Conservation (phyloP, 306 rosid species). For the Cajanus cajan region DNA sequence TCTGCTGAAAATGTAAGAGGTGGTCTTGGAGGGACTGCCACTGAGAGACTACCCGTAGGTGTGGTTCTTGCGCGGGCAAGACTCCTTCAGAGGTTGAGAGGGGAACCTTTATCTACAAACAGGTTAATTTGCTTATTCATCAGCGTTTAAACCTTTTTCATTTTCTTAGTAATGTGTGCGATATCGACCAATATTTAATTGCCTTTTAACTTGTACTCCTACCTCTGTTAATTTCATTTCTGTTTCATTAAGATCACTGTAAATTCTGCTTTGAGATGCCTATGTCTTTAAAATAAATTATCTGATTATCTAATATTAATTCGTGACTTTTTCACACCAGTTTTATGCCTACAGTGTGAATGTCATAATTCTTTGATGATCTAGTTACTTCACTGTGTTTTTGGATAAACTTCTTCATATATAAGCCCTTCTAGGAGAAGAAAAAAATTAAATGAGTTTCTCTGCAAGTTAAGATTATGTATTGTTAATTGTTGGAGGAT, state of each 20-base stretch:
- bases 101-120: constrained; percentile 49
- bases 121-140: constrained; percentile 52
- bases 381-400: neutral
- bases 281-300: neutral
- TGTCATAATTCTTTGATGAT: neutral
- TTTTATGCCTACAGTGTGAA: neutral
- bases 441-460: too few species aligned
- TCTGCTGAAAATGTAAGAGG: constrained; percentile 39
- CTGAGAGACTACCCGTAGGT: constrained; percentile 69
- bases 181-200: too few species aligned
- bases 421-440: too few species aligned
- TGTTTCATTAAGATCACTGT: neutral
- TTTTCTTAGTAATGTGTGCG: too few species aligned
- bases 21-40: constrained; percentile 35
- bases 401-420: too few species aligned
- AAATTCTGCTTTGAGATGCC: neutral
- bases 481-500: neutral
- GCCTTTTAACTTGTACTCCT: too few species aligned
- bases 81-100: constrained; percentile 87
- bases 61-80: constrained; percentile 84
- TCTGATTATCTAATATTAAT: neutral
- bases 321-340: neutral
- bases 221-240: neutral
- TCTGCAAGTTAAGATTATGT: too few species aligned
- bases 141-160: too few species aligned